These are phyloP conservation scores for Isatis lusitanica DNA, from an alignment of 441 rosid species.

Conservation along the genomic window DNA sequence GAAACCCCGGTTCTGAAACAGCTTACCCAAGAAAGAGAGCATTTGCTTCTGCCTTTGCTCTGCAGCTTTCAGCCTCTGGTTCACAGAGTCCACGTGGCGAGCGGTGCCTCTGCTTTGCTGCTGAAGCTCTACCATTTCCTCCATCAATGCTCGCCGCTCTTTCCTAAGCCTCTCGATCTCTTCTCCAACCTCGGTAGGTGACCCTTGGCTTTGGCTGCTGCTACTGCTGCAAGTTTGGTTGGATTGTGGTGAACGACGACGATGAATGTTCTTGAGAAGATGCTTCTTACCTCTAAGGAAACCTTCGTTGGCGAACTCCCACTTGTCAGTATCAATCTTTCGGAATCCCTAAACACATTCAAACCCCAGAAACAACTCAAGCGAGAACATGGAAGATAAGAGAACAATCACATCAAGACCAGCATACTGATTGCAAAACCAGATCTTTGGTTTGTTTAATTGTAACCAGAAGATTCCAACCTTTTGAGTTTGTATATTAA, in stretches of 20 bases:
- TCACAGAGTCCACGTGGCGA: conserved; percentile 50
- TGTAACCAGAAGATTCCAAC: background rate
- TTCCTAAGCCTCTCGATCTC: conserved; percentile 70
- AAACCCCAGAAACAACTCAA: conserved; percentile 39
- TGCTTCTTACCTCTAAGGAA: conserved; percentile 76
- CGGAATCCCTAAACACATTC: conserved; percentile 76
- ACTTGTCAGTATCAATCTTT: conserved; percentile 77
- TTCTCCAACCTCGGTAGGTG: conserved; percentile 50
- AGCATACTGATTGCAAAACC: background rate
- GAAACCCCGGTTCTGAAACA: conserved; percentile 68
- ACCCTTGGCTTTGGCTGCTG: conserved; percentile 43
- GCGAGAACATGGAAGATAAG: conserved; percentile 23
- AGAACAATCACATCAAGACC: conserved; percentile 20
- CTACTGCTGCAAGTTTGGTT: conserved; percentile 43
- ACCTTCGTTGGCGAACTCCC: conserved; percentile 91
- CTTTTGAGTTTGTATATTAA: background rate
- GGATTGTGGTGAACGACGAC: conserved; percentile 67
- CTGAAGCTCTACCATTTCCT: conserved; percentile 78
- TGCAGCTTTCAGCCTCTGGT: conserved; percentile 67
- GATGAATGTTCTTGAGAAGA: conserved; percentile 77
- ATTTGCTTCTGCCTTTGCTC: conserved; percentile 78
- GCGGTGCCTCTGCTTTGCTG: conserved; percentile 61
- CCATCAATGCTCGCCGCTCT: conserved; percentile 63
- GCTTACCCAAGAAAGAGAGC: conserved; percentile 76
- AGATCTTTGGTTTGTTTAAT: background rate